Percentiles rank a stretch among this genome's conserved stretches.
Conservation (phyloP, 371 early-diverging fungal species). For the Parasitella parasitica region DNA sequence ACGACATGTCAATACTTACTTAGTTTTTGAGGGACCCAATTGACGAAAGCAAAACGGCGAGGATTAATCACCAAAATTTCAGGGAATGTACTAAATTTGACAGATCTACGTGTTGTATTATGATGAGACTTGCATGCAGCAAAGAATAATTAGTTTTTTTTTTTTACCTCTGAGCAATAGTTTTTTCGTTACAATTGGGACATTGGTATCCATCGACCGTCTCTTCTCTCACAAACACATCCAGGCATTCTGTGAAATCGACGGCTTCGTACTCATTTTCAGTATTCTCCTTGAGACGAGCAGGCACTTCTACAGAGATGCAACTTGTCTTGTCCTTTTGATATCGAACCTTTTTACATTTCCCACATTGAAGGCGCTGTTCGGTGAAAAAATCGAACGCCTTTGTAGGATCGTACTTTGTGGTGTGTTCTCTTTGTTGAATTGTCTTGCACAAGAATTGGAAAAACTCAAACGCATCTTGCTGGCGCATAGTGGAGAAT, state of each 20-base stretch:
- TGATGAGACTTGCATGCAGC: not conserved
- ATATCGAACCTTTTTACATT: constrained; percentile 83
- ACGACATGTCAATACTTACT: constrained; percentile 51
- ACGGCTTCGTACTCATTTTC: constrained; percentile 58
- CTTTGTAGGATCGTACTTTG: constrained; percentile 64
- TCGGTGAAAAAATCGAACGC: constrained; percentile 78
- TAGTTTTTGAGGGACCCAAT: constrained; percentile 88
- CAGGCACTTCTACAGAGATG: constrained; percentile 77
- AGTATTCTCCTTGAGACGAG: constrained; percentile 27
- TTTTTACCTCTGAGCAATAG: constrained; percentile 66
- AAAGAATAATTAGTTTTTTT: not conserved
- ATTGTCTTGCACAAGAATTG: constrained; percentile 74
- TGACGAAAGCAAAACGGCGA: constrained; percentile 82
- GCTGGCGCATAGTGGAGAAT: constrained; percentile 95
- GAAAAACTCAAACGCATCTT: constrained; percentile 96
- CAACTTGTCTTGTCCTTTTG: constrained; percentile 58
- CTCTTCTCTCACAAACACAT: constrained; percentile 56
- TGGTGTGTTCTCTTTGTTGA: constrained; percentile 71
- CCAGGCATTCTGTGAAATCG: constrained; percentile 76
- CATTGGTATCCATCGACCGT: constrained; percentile 77
- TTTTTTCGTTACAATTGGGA: constrained; percentile 72
- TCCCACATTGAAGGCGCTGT: constrained; percentile 83
- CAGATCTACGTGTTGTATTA: constrained; percentile 47
- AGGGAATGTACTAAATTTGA: constrained; percentile 83
- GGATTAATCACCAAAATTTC: constrained; percentile 78